Percentiles rank a stretch among this genome's conserved stretches.
phyloP scores from a whole-genome alignment of 495 filamentous ascomycete species.

The Saxispiralis lemnorum region DNA sequence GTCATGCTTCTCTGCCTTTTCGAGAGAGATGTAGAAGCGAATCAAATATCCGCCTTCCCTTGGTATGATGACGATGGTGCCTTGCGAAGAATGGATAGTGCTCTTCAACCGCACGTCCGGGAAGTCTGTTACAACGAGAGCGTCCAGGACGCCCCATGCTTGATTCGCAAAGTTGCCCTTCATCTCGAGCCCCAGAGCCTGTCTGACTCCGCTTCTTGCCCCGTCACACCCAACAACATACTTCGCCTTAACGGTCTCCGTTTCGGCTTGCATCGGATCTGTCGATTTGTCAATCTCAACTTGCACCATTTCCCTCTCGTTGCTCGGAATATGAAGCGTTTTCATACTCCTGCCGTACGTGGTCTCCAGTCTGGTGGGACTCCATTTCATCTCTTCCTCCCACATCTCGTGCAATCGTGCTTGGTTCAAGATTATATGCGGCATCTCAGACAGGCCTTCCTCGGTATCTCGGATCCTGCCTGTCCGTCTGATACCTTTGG shows the following conservation, averaged over 20 bases:
- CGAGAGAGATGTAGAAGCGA: slow-evolving; percentile 50
- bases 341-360: slow-evolving; percentile 26
- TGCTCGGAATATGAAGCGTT: slow-evolving; percentile 4
- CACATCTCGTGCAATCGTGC: slow-evolving; percentile 30
- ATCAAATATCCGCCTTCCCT: slow-evolving; percentile 44
- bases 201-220: slow-evolving; percentile 52
- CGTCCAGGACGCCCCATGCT: slow-evolving; percentile 73
- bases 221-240: slow-evolving; percentile 65
- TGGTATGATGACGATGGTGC: slow-evolving; percentile 42
- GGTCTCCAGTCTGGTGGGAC: slow-evolving; percentile 14
- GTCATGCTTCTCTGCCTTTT: slow-evolving; percentile 34
- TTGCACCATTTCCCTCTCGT: slow-evolving; percentile 1
- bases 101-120: slow-evolving; percentile 51
- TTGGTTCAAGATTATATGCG: slow-evolving; percentile 64
- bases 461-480: slow-evolving; percentile 42
- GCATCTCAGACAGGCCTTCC: slow-evolving; percentile 46
- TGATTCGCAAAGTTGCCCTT: slow-evolving; percentile 57
- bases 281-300: slow-evolving; percentile 11
- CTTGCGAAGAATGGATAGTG: slow-evolving; percentile 32
- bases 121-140: slow-evolving; percentile 56
- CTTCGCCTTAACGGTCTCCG: slow-evolving; percentile 41
- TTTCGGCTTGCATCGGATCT: slow-evolving; percentile 30
- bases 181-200: slow-evolving; percentile 51
- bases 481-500: slow-evolving; percentile 35
- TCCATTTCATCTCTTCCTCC: slow-evolving; percentile 19